A percentile compares a stretch with the other conserved stretches of the same genome.
Conservation (phyloP, 116 monocot species). For the Papilionanthe hybrid region DNA sequence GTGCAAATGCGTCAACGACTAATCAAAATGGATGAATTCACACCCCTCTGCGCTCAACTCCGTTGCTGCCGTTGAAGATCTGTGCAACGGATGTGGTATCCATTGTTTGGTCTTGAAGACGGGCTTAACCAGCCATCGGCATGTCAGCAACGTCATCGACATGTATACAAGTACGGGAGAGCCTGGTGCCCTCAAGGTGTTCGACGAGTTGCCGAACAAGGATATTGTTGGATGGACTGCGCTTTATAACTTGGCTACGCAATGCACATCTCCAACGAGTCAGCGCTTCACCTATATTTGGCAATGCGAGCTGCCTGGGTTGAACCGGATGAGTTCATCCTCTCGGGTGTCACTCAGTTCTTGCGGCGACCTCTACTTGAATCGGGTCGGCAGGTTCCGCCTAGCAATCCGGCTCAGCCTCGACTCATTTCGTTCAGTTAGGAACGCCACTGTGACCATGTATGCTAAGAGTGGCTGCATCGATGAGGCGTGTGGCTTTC, state of each 20-base stretch:
- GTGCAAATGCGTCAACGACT: conserved; percentile 39
- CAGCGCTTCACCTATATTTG: conserved; percentile 33
- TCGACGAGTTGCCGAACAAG: conserved; percentile 23
- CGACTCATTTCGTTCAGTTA: conserved; percentile 36
- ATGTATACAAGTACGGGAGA: conserved; percentile 32
- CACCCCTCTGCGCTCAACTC: conserved; percentile 42
- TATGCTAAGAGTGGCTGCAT: conserved; percentile 50
- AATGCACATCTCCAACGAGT: conserved; percentile 25
- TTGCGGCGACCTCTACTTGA: conserved; percentile 34
- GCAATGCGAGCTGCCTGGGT: conserved; percentile 22
- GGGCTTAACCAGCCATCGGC: conserved; percentile 24
- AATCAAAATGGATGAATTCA: conserved; percentile 42
- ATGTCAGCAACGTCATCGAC: conserved; percentile 44
- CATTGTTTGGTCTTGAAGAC: conserved; percentile 24
- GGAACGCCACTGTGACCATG: conserved; percentile 53
- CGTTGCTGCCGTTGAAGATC: conserved; percentile 1
- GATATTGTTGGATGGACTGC: conserved; percentile 54
- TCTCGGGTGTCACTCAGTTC: conserved; percentile 42
- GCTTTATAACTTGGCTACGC: conserved; percentile 32
- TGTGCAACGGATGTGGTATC: conserved; percentile 21
- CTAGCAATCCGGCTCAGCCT: conserved; percentile 12
- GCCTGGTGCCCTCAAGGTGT: conserved; percentile 30
- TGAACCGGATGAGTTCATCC: conserved; percentile 28
- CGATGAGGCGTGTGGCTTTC: conserved; percentile 37
- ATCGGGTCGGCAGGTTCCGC: conserved; percentile 45